A percentile compares a stretch with the other conserved stretches of the same genome.
Conservation (phyloP, 2,329 filamentous ascomycete genomes). For the Penicillium verrucosum region DNA sequence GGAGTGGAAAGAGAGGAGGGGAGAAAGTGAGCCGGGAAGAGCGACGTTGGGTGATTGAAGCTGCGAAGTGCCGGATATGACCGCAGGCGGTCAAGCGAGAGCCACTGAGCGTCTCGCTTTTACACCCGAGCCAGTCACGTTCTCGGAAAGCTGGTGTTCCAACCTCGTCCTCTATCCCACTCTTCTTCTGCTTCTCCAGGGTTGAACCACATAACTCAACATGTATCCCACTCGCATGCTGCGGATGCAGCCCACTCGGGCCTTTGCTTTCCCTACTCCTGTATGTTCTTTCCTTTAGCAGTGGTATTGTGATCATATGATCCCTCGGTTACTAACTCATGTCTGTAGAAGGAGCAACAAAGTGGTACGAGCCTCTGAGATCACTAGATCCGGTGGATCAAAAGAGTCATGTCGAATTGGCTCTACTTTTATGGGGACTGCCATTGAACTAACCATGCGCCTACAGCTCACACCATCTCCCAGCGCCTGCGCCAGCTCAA, state of each 20-base stretch:
- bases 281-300: slow-evolving; percentile 50
- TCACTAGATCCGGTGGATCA: background rate
- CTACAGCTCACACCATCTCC: slow-evolving; percentile 86
- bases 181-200: slow-evolving; percentile 12
- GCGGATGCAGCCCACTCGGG: slow-evolving; percentile 55
- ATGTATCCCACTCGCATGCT: slow-evolving; percentile 67
- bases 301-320: slow-evolving; percentile 17
- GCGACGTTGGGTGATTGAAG: slow-evolving; percentile 35
- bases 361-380: slow-evolving; percentile 50
- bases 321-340: slow-evolving; percentile 39
- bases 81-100: slow-evolving; percentile 41
- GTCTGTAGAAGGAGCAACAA: slow-evolving; percentile 59
- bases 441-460: slow-evolving; percentile 23
- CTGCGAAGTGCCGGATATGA: slow-evolving; percentile 36
- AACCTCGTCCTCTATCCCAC: slow-evolving; percentile 21
- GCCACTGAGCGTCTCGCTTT: slow-evolving; percentile 33
- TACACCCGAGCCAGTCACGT: slow-evolving; percentile 34
- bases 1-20: slow-evolving; percentile 23
- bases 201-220: slow-evolving; percentile 32
- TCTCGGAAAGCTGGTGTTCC: slow-evolving; percentile 21
- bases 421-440: background rate
- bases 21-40: slow-evolving; percentile 25
- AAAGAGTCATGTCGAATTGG: slow-evolving; percentile 4
- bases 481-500: slow-evolving; percentile 88
- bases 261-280: slow-evolving; percentile 60